These are phyloP conservation scores for Trichoderma asperellum DNA, from an alignment of 2,329 filamentous ascomycete genomes.

Conservation along the genomic window DNA sequence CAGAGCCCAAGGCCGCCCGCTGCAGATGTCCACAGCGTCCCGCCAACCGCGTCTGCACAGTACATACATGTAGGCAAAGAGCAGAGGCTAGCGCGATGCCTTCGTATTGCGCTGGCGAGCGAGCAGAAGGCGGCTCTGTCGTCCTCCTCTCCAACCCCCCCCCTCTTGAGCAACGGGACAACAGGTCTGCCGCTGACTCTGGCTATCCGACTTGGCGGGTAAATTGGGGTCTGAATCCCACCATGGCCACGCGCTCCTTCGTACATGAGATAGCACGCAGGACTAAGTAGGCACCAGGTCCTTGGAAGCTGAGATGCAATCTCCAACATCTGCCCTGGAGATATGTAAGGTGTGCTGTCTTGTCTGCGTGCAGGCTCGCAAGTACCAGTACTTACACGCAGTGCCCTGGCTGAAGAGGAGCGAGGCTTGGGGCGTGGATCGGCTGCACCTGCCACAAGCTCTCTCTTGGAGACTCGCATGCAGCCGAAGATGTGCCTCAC, in stretches of 20 bases:
- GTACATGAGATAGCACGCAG: constrained; percentile 3
- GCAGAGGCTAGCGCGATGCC: not conserved
- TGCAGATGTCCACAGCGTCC: constrained; percentile 18
- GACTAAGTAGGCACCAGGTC: not conserved
- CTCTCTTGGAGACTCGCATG: constrained; percentile 16
- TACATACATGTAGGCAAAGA: not conserved
- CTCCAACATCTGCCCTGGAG: not conserved
- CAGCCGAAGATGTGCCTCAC: constrained; percentile 13
- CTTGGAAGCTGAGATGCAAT: constrained; percentile 12
- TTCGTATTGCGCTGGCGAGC: constrained; percentile 4
- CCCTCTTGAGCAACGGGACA: not conserved
- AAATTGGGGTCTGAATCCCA: constrained; percentile 13
- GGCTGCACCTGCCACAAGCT: not conserved
- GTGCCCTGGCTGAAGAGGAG: not conserved
- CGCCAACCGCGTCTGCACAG: not conserved
- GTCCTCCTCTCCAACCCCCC: not conserved
- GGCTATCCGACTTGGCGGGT: constrained; percentile 12
- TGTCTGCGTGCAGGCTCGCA: not conserved
- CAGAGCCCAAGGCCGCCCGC: constrained; percentile 7
- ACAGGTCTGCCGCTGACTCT: constrained; percentile 12
- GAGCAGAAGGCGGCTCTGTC: constrained; percentile 1
- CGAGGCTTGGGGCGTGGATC: constrained; percentile 12
- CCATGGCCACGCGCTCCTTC: not conserved
- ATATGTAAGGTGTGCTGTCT: not conserved
- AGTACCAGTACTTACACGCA: not conserved